phyloP scores from a whole-genome alignment of 2,329 filamentous ascomycete species.

The Hypoxylon sp. region DNA sequence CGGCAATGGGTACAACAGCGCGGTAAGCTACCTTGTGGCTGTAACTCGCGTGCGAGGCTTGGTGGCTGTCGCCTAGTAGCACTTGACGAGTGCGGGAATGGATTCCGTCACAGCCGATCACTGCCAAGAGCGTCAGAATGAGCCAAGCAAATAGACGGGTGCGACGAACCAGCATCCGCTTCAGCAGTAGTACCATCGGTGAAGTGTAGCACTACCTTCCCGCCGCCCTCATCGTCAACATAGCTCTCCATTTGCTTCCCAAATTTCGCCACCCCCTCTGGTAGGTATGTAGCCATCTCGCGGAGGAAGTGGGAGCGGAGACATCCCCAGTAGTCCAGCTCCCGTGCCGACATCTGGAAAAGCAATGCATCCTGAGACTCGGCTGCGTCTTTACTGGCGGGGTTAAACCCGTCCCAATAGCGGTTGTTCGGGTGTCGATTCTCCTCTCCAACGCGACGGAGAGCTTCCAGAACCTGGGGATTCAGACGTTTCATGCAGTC shows the following conservation, averaged over 20 bases:
- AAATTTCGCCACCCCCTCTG: slow-evolving; percentile 46
- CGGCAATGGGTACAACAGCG: slow-evolving; percentile 69
- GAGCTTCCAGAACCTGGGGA: slow-evolving; percentile 54
- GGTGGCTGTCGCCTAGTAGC: slow-evolving; percentile 62
- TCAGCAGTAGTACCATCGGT: slow-evolving; percentile 45
- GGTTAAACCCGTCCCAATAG: slow-evolving; percentile 54
- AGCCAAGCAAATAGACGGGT: not conserved
- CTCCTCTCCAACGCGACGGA: slow-evolving; percentile 48
- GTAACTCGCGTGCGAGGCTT: slow-evolving; percentile 62
- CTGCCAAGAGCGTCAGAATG: slow-evolving; percentile 31
- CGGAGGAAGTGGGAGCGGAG: slow-evolving; percentile 55
- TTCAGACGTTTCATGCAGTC: slow-evolving; percentile 58
- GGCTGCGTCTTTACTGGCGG: slow-evolving; percentile 57
- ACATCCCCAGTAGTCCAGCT: slow-evolving; percentile 55
- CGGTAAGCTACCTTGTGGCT: slow-evolving; percentile 71
- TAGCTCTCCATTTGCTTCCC: slow-evolving; percentile 51
- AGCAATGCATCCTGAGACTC: slow-evolving; percentile 46
- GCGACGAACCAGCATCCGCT: slow-evolving; percentile 38
- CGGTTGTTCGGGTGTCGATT: slow-evolving; percentile 32
- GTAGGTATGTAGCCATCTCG: slow-evolving; percentile 51
- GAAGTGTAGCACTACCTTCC: slow-evolving; percentile 45
- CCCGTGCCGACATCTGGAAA: slow-evolving; percentile 50
- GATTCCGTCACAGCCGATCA: slow-evolving; percentile 74
- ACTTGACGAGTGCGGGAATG: slow-evolving; percentile 66
- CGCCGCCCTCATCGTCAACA: slow-evolving; percentile 46